Percentiles rank a stretch among this genome's conserved stretches.
phyloP scores from a whole-genome alignment of 2,329 filamentous ascomycete species.

The Claviceps pazoutovae region DNA sequence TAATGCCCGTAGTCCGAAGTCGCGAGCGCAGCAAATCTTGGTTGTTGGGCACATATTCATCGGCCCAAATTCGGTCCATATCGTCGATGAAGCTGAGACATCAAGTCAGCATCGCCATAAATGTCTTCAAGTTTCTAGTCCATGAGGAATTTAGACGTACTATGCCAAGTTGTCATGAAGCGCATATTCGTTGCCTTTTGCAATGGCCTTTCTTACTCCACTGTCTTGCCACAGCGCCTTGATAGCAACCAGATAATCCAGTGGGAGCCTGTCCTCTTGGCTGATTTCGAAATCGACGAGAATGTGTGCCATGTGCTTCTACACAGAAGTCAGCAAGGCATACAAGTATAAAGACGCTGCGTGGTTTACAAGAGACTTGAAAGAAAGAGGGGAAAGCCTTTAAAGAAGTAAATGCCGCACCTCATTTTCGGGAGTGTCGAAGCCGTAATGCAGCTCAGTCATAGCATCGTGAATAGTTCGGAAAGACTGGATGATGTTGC shows the following conservation, averaged over 20 bases:
- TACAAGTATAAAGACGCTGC: neutral
- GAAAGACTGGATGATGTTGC: constrained; percentile 85
- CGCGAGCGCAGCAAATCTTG: constrained; percentile 90
- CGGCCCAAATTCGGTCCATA: constrained; percentile 59
- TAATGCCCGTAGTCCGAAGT: constrained; percentile 97
- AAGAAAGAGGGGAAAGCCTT: neutral
- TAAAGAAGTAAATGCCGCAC: constrained; percentile 34
- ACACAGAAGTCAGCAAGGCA: constrained; percentile 5
- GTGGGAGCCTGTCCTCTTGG: constrained; percentile 65
- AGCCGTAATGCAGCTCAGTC: constrained; percentile 67
- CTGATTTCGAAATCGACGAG: constrained; percentile 71
- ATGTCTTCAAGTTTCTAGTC: neutral
- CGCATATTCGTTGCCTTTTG: constrained; percentile 90
- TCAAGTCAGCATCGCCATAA: constrained; percentile 1
- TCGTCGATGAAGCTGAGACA: constrained; percentile 63
- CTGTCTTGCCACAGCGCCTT: constrained; percentile 70
- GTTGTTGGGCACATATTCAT: constrained; percentile 75
- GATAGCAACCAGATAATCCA: constrained; percentile 67
- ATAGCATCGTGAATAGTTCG: constrained; percentile 84
- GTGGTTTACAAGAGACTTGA: constrained; percentile 12
- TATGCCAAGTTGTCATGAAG: constrained; percentile 92
- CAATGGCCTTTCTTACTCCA: constrained; percentile 76
- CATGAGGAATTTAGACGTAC: constrained; percentile 37
- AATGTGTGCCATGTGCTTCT: constrained; percentile 70
- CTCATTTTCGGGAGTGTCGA: constrained; percentile 66